A percentile compares a stretch with the other conserved stretches of the same genome.
These are phyloP conservation scores for Gamsiella multidivaricata DNA, from an alignment of 192 early-diverging fungal genomes.

Conservation along the genomic window DNA sequence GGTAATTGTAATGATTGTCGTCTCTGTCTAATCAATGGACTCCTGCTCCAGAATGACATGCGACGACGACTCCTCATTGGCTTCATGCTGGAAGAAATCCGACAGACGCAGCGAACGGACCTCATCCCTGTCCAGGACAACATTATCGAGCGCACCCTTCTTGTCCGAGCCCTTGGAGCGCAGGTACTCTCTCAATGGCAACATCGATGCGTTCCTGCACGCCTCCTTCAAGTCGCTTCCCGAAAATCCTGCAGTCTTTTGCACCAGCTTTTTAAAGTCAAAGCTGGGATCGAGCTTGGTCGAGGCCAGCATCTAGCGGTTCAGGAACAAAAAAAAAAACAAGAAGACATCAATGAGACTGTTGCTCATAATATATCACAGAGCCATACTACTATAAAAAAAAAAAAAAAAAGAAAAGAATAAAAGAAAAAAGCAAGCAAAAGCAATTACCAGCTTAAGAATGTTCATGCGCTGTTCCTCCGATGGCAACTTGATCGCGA, in stretches of 20 bases:
- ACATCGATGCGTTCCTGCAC: slow-evolving; percentile 96
- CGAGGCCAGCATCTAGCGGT: slow-evolving; percentile 75
- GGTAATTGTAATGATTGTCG: background rate
- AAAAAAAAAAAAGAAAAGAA: background rate
- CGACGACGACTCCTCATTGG: slow-evolving; percentile 48
- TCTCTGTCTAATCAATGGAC: slow-evolving; percentile 23
- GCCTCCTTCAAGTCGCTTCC: slow-evolving; percentile 98
- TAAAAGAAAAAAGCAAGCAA: background rate
- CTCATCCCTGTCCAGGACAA: slow-evolving; percentile 44
- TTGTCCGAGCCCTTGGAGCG: slow-evolving; percentile 58
- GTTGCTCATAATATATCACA: no score
- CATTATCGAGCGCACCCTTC: slow-evolving; percentile 28
- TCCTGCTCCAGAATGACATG: slow-evolving; percentile 53
- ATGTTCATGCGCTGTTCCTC: slow-evolving; percentile 87
- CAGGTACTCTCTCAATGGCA: slow-evolving; percentile 90
- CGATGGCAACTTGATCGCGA: slow-evolving; percentile 86
- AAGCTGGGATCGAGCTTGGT: slow-evolving; percentile 78
- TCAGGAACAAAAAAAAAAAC: slow-evolving; percentile 4
- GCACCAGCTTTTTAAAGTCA: slow-evolving; percentile 73
- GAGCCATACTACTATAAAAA: no score
- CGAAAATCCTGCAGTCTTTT: slow-evolving; percentile 82
- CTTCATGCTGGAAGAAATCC: slow-evolving; percentile 53
- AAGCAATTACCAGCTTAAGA: slow-evolving; percentile 69
- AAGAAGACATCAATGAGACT: background rate
- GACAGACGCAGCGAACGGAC: slow-evolving; percentile 34